These are phyloP conservation scores for Mucor lusitanicus DNA, from an alignment of 371 early-diverging fungal species.

Conservation along the genomic window DNA sequence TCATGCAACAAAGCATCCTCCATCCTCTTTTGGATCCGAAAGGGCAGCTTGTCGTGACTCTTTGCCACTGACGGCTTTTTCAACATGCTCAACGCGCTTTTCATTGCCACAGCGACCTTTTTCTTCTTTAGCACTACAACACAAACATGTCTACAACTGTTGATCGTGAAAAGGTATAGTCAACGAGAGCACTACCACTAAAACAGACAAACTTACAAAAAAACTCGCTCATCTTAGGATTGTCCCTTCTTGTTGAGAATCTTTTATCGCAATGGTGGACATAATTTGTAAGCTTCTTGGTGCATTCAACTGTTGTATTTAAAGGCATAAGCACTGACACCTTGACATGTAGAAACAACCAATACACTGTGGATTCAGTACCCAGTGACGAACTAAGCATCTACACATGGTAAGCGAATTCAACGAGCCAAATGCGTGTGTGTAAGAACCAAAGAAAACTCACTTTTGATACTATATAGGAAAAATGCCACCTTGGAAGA, in stretches of 20 bases:
- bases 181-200: background rate
- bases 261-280: conserved; percentile 45
- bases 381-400: conserved; percentile 58
- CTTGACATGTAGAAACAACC: conserved; percentile 19
- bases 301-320: background rate
- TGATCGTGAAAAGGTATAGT: conserved; percentile 47
- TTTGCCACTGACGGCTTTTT: background rate
- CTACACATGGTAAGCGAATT: conserved; percentile 60
- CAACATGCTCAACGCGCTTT: background rate
- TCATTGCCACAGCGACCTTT: background rate
- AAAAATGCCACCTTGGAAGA: conserved; percentile 69
- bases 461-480: conserved; percentile 38
- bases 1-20: no score
- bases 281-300: conserved; percentile 44
- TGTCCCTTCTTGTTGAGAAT: conserved; percentile 66
- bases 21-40: no score
- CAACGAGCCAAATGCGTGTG: background rate
- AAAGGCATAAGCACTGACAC: background rate
- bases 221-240: conserved; percentile 30
- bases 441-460: background rate
- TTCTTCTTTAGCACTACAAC: background rate
- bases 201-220: background rate
- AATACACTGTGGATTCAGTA: conserved; percentile 41
- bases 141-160: conserved; percentile 33
- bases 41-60: background rate